Conservation (phyloP, 78 protist species). For the Planoprotostelium fungivorum region DNA sequence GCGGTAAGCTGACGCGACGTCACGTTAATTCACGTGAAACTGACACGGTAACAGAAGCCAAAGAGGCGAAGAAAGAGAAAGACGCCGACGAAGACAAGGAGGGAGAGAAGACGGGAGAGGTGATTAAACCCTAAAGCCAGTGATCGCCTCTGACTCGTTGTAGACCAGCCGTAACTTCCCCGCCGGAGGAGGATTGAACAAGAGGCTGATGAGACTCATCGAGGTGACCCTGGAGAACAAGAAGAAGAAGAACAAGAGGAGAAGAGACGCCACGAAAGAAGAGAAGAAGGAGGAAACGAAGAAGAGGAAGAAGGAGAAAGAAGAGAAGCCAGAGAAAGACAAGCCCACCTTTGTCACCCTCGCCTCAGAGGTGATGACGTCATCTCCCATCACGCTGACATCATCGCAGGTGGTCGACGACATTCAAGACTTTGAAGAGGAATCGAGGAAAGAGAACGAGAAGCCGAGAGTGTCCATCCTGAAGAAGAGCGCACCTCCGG, state of each 20-base stretch:
- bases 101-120: not conserved
- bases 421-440: not conserved
- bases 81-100: not conserved
- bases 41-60: not conserved
- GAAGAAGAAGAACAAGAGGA: not conserved
- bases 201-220: not conserved
- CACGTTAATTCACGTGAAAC: too few relatives aligned
- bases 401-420: too few relatives aligned
- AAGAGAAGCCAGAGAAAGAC: too few relatives aligned
- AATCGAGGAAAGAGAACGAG: not conserved
- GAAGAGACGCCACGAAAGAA: not conserved
- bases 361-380: too few relatives aligned
- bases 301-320: not conserved
- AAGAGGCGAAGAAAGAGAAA: not conserved
- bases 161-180: not conserved
- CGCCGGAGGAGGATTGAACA: not conserved
- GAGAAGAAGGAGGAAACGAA: not conserved
- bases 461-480: not conserved
- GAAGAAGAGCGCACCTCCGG: not conserved
- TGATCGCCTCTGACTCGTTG: too few relatives aligned
- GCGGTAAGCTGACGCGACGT: too few relatives aligned
- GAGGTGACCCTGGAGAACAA: not conserved
- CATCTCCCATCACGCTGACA: too few relatives aligned
- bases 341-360: too few relatives aligned
- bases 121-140: too few relatives aligned